Conservation (phyloP, 2,329 filamentous ascomycete genomes). For the Aspergillus oerlinghausenensis region DNA sequence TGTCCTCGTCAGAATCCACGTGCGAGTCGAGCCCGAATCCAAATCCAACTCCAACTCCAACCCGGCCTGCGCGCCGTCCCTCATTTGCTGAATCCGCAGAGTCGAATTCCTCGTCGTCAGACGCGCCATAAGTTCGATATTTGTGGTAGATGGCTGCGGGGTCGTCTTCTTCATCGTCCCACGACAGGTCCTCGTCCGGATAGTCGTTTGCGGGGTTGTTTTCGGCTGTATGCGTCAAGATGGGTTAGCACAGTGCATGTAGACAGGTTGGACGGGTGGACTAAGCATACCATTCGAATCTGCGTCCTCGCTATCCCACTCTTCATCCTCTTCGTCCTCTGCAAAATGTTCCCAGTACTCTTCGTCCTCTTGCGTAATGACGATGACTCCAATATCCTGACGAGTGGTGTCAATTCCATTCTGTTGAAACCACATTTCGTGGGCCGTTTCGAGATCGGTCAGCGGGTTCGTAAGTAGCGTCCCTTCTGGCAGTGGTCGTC, state of each 20-base stretch:
- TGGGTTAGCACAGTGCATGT: not conserved
- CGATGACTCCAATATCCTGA: conserved; percentile 37
- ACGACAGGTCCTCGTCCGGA: conserved; percentile 46
- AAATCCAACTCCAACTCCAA: conserved; percentile 17
- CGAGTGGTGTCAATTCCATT: conserved; percentile 28
- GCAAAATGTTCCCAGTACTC: conserved; percentile 55
- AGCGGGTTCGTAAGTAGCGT: conserved; percentile 33
- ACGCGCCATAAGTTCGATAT: conserved; percentile 37
- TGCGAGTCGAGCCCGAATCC: conserved; percentile 14
- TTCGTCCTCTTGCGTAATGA: conserved; percentile 42
- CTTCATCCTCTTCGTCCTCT: conserved; percentile 50
- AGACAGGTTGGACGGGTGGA: not conserved
- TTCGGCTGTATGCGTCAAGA: conserved; percentile 36
- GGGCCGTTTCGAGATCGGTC: conserved; percentile 23
- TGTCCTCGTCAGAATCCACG: conserved; percentile 27
- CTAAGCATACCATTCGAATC: conserved; percentile 54
- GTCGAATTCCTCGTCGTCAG: conserved; percentile 44
- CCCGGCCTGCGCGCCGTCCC: conserved; percentile 19
- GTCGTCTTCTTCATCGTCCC: conserved; percentile 44
- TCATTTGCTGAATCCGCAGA: conserved; percentile 34
- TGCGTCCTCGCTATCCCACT: conserved; percentile 57
- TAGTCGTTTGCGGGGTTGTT: conserved; percentile 50
- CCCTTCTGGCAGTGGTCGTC: conserved; percentile 38
- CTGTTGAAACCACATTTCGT: conserved; percentile 22
- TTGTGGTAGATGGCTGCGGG: conserved; percentile 34